Percentiles rank a stretch among this genome's conserved stretches.
phyloP scores from a whole-genome alignment of 768 basidiomycete species.

The Lactarius deliciosus region DNA sequence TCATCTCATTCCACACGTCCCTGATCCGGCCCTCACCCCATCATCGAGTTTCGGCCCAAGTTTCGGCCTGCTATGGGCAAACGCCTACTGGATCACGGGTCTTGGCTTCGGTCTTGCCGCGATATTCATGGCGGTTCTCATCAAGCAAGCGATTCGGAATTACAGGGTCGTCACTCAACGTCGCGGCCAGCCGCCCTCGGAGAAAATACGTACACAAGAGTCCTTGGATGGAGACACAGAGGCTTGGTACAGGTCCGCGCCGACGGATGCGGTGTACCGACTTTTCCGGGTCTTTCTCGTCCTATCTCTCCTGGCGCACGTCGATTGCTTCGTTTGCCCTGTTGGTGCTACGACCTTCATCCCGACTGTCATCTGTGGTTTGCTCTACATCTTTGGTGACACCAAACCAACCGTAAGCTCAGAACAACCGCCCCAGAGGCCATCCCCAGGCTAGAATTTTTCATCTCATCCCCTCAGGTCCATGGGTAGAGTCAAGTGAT shows the following conservation, averaged over 20 bases:
- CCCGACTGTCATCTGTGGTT: background rate
- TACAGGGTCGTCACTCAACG: background rate
- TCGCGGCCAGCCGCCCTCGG: background rate
- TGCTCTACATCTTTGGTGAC: constrained; percentile 2
- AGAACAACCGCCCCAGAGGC: too few species aligned
- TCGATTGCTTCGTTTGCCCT: background rate
- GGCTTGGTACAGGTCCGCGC: too few species aligned
- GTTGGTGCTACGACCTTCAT: background rate
- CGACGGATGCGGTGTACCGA: background rate
- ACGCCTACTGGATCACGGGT: background rate
- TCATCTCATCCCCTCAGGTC: too few species aligned
- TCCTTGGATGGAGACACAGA: background rate
- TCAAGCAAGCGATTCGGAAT: background rate
- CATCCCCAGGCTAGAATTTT: too few species aligned
- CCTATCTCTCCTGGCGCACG: constrained; percentile 2
- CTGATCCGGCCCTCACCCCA: background rate
- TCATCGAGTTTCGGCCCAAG: too few species aligned
- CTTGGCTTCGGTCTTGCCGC: constrained; percentile 8
- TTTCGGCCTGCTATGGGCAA: background rate
- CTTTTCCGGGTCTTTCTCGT: constrained; percentile 7
- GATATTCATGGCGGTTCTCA: background rate
- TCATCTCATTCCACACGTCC: background rate
- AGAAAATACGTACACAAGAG: background rate
- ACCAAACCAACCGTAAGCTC: background rate
- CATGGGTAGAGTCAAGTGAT: too few species aligned